These are phyloP conservation scores for Gnomoniopsis smithogilvyi DNA, from an alignment of 2,329 filamentous ascomycete genomes.

Conservation along the genomic window DNA sequence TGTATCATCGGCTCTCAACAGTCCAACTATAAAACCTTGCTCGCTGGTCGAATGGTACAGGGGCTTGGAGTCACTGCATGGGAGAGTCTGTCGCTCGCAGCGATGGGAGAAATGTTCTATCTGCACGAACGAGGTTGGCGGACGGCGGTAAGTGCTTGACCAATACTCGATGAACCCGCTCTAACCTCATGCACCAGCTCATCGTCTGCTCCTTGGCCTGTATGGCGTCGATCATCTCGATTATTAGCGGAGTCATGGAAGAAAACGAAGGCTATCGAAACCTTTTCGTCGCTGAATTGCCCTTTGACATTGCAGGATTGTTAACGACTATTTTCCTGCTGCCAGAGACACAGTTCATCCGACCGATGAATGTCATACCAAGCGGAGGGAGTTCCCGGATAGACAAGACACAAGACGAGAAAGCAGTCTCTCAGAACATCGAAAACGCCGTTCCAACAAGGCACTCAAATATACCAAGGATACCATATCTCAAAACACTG, in stretches of 20 bases:
- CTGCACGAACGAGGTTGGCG: slow-evolving; percentile 29
- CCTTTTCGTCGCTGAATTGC: slow-evolving; percentile 28
- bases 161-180: background rate
- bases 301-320: slow-evolving; percentile 25
- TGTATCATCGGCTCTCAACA: slow-evolving; percentile 27
- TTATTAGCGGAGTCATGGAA: slow-evolving; percentile 27
- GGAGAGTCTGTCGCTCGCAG: slow-evolving; percentile 29
- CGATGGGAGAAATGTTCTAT: slow-evolving; percentile 32
- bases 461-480: background rate
- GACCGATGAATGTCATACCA: background rate
- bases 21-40: slow-evolving; percentile 27
- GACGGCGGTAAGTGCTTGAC: slow-evolving; percentile 21
- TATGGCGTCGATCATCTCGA: slow-evolving; percentile 26
- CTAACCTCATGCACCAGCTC: background rate
- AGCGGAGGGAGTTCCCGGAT: background rate
- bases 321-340: slow-evolving; percentile 25
- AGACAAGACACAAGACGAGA: background rate
- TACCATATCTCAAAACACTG: slow-evolving; percentile 9
- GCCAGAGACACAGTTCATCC: slow-evolving; percentile 26
- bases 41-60: slow-evolving; percentile 30
- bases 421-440: background rate
- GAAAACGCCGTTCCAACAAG: background rate
- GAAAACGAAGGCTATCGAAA: slow-evolving; percentile 26
- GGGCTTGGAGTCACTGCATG: slow-evolving; percentile 30
- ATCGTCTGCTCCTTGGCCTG: slow-evolving; percentile 29